Percentiles rank a stretch among this genome's conserved stretches.
phyloP scores from a whole-genome alignment of 805 yeast species.

The Blastobotrys mokoenaii region DNA sequence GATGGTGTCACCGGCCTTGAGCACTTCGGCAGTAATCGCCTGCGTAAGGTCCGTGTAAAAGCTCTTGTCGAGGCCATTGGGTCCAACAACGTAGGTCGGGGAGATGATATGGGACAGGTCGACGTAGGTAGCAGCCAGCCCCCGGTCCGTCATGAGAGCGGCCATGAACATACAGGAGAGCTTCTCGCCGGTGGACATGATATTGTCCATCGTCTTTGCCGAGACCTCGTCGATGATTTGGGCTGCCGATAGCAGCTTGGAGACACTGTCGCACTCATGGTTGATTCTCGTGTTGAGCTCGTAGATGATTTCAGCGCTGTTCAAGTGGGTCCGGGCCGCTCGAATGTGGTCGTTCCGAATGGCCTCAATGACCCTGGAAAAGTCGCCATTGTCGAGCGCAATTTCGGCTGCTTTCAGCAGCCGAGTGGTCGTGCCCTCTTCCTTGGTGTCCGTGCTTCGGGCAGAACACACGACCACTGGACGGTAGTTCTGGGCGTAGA shows the following conservation, averaged over 20 bases:
- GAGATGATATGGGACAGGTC: slow-evolving; percentile 73
- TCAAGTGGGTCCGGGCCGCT: slow-evolving; percentile 56
- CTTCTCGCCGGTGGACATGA: slow-evolving; percentile 92
- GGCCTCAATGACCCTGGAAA: slow-evolving; percentile 47
- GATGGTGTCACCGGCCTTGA: slow-evolving; percentile 35
- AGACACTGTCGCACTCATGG: slow-evolving; percentile 58
- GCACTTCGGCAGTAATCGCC: slow-evolving; percentile 41
- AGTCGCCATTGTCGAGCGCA: slow-evolving; percentile 31
- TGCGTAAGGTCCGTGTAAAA: slow-evolving; percentile 49
- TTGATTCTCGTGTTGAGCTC: slow-evolving; percentile 52
- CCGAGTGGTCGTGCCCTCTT: slow-evolving; percentile 93
- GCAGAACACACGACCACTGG: slow-evolving; percentile 97
- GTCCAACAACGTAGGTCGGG: slow-evolving; percentile 42
- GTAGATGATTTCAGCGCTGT: slow-evolving; percentile 37
- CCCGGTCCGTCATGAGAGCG: slow-evolving; percentile 72
- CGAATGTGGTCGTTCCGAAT: slow-evolving; percentile 70
- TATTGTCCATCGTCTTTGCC: slow-evolving; percentile 76
- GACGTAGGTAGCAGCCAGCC: slow-evolving; percentile 67
- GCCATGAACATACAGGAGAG: slow-evolving; percentile 85
- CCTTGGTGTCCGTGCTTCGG: slow-evolving; percentile 80
- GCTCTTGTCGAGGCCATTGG: slow-evolving; percentile 52
- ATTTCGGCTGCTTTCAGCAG: slow-evolving; percentile 73
- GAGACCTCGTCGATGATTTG: slow-evolving; percentile 87
- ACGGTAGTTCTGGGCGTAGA: slow-evolving; percentile 43
- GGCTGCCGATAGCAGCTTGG: slow-evolving; percentile 73